Evolutionary conservation across 225 moss, liverwort and hornwort species (phyloP), one percentile per base, ranked within the genome.

Genomic region (Bryoerythrophyllum caledonicum): DNA sequence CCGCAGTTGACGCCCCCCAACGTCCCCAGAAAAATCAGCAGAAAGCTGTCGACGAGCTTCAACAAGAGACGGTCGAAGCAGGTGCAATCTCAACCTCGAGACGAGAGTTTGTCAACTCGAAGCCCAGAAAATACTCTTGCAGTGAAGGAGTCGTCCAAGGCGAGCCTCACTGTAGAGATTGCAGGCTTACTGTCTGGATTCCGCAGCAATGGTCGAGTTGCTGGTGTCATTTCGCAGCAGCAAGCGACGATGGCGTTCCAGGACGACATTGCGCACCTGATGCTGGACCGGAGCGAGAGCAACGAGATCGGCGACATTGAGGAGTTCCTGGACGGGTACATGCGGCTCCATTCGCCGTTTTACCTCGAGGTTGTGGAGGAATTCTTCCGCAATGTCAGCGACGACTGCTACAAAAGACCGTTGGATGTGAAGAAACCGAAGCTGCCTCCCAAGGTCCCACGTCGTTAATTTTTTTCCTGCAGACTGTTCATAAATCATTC

Each of bases 241-340:
- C 78, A 81, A 63, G 81, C 81, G 8, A 73, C 83, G 12, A 60
- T 65, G 35, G 78, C 81, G 40, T 86, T 86, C 49, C 86, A 86
- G 52, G 81, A 84, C 7, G 86, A 86, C 58, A 72, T 86, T 62
- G 86, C 86, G 11, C 75, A 78, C 60, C 60, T 86, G 76, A 84
- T 86, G 83, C 55, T 86, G n/a, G 79, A 86, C 27, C 72, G 73
- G 51, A 73, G 79, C 3, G 81, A 81, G 70, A 74, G 78, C 37
- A 58, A 68, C 15, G 78, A 83, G 16, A 68, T 86, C 24, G 76
- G 65, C 2, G 86, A 86, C 79, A 79, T 86, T 17, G 86, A 86
- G 65, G 86, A 86, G 51, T 86, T 86, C 66, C 25, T 86, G 8
- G 83, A 84, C 46, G 86, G 83, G 30, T 86, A 84, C 76, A 84